A percentile compares a stretch with the other conserved stretches of the same genome.
Conservation (phyloP, 805 yeast species). For the Candida maris region DNA sequence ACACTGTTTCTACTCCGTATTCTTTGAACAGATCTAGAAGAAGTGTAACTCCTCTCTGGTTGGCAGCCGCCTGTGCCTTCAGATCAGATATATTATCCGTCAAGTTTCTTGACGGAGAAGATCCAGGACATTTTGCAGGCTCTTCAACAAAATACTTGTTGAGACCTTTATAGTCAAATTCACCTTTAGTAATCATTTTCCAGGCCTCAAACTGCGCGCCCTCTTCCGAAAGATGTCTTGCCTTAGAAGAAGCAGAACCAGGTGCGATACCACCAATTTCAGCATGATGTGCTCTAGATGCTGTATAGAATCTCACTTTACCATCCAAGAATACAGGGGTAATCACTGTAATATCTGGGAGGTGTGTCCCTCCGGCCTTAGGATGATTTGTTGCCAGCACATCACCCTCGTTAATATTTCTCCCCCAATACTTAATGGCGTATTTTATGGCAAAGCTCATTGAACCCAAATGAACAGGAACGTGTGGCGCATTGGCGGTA, state of each 20-base stretch:
- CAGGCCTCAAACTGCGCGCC: slow-evolving; percentile 53
- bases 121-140: slow-evolving; percentile 48
- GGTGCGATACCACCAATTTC: slow-evolving; percentile 58
- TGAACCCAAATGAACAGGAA: slow-evolving; percentile 45
- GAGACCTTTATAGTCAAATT: slow-evolving; percentile 50
- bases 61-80: slow-evolving; percentile 47
- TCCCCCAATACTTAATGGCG: slow-evolving; percentile 36
- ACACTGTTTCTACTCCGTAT: slow-evolving; percentile 38
- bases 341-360: slow-evolving; percentile 51
- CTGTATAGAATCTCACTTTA: slow-evolving; percentile 47
- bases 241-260: slow-evolving; percentile 53
- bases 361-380: slow-evolving; percentile 42
- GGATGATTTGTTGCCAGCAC: slow-evolving; percentile 41
- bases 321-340: slow-evolving; percentile 50
- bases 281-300: slow-evolving; percentile 59
- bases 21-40: slow-evolving; percentile 40
- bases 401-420: slow-evolving; percentile 39
- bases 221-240: slow-evolving; percentile 49
- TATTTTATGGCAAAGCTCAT: slow-evolving; percentile 42
- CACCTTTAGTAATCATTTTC: slow-evolving; percentile 48
- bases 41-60: slow-evolving; percentile 47
- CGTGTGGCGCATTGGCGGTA: slow-evolving; percentile 28
- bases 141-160: slow-evolving; percentile 42
- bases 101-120: slow-evolving; percentile 53
- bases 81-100: slow-evolving; percentile 50